Evolutionary conservation across 306 rosid genomes (phyloP), one percentile per base, ranked within the genome.

Genomic region (Pterocarpus santalinus): DNA sequence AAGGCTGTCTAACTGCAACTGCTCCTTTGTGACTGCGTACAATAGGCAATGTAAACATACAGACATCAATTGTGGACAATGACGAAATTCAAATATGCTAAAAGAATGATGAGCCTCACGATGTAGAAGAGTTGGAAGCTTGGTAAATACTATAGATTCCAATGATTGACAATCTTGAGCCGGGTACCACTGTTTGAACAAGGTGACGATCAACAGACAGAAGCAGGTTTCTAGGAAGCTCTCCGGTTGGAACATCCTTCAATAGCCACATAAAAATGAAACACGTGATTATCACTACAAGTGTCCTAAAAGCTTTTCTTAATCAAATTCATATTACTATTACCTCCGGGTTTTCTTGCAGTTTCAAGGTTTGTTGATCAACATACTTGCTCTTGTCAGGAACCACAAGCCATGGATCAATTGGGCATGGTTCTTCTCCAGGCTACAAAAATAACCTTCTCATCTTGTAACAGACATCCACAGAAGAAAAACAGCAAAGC

Each of bases 311-410:
- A 71, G 10, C 53, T 35, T 72, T 4, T 4, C 44, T 79, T n/a
- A 55, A 39, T 16, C 22, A 39, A 51, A 49, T 43, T 65, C 55
- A 56, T 64, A 75, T 70, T 36, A 65, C 58, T 65, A 34, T 46
- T 84, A 95, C 99, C 95, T 95, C 99, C 0, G 99, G 98, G 58
- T 95, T 95, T 82, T 95, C 99, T 86, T 95, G 99, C 87, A 95
- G 64, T 84, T 95, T 95, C 83, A 95, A 88, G 44, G 99, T 93
- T 82, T 95, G 99, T 78, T 93, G 98, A 86, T 95, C 99, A 69
- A 95, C 98, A 65, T 95, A 95, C 84, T 82, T 91, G 89, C 98
- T 93, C 78, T 84, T 93, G 78, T 95, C 99, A 53, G 99, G 98
- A 73, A 95, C 98, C 85, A 95, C 91, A 36, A 95, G 80, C 97